Conservation (phyloP, 2,329 filamentous ascomycete species). For the Beauveria australis region DNA sequence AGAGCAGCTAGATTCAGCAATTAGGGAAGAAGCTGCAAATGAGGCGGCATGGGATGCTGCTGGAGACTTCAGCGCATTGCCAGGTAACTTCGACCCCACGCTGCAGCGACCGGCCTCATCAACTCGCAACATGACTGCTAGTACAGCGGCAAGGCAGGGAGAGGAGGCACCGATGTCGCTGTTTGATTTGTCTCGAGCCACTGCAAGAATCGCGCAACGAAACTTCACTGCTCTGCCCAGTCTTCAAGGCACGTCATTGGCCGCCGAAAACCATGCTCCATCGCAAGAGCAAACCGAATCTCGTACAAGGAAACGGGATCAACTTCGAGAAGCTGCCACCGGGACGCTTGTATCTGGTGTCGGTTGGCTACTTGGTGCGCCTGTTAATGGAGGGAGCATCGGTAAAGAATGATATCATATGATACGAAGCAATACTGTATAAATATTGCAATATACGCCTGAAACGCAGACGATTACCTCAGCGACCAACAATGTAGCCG, state of each 20-base stretch:
- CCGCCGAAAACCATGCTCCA: conserved; percentile 15
- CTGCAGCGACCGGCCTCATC: conserved; percentile 18
- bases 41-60: conserved; percentile 65
- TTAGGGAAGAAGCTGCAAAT: conserved; percentile 57
- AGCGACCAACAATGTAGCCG: background rate
- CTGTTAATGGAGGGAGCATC: conserved; percentile 18
- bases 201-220: conserved; percentile 48
- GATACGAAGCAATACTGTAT: background rate
- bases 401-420: background rate
- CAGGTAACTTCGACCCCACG: conserved; percentile 42
- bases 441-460: background rate
- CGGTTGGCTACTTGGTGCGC: conserved; percentile 59
- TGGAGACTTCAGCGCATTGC: conserved; percentile 50
- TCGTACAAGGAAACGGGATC: conserved; percentile 61
- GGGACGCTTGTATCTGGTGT: conserved; percentile 60
- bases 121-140: conserved; percentile 27
- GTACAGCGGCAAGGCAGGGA: conserved; percentile 25
- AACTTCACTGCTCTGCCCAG: conserved; percentile 50
- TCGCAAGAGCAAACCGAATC: conserved; percentile 25
- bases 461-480: background rate
- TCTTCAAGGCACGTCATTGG: conserved; percentile 30
- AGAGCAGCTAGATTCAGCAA: conserved; percentile 61
- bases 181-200: conserved; percentile 56
- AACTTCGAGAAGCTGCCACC: conserved; percentile 57
- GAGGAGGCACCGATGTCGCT: conserved; percentile 57